These are phyloP conservation scores for Yarrowia galli DNA, from an alignment of 1,139 yeast genomes.

Conservation along the genomic window DNA sequence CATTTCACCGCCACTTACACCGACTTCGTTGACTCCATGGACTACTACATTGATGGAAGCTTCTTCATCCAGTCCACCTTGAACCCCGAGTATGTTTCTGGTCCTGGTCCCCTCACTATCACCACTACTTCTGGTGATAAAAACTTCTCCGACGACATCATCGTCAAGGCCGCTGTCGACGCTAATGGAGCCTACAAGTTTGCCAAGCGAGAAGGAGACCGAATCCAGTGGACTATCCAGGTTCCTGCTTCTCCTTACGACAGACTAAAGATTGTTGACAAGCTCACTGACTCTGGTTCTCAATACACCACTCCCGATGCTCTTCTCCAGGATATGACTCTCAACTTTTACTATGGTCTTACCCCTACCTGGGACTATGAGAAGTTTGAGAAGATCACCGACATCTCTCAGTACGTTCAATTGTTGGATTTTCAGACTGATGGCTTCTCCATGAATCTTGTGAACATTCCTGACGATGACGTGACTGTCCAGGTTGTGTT, in stretches of 20 bases:
- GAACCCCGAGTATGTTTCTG: background rate
- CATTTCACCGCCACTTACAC: constrained; percentile 21
- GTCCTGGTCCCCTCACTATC: background rate
- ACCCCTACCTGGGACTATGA: no score
- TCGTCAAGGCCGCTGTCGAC: background rate
- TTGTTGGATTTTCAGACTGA: background rate
- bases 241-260: constrained; percentile 21
- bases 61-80: constrained; percentile 17
- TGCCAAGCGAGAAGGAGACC: background rate
- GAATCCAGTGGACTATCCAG: constrained; percentile 9
- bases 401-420: background rate
- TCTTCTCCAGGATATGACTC: no score
- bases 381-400: background rate
- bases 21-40: background rate
- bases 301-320: no score
- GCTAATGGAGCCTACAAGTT: background rate
- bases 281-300: background rate
- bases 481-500: constrained; percentile 6
- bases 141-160: background rate
- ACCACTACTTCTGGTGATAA: background rate
- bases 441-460: background rate
- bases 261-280: constrained; percentile 6
- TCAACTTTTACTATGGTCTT: no score
- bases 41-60: constrained; percentile 14
- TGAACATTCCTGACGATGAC: background rate